phyloP scores from a whole-genome alignment of 148 eudicot genomes.

The Pharnaceum exiguum region DNA sequence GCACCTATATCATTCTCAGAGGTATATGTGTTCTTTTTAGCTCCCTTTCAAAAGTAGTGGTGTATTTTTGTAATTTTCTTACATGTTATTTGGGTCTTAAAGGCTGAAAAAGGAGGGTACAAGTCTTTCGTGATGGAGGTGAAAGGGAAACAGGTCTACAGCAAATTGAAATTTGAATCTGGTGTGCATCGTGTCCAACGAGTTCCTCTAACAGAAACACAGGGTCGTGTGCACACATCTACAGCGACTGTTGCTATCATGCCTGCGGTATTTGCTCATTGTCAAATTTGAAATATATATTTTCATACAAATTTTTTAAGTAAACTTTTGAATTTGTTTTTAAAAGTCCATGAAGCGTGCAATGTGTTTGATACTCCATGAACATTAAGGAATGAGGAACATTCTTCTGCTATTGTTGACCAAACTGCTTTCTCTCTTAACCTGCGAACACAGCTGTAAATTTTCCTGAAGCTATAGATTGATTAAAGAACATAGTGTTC shows the following conservation, averaged over 20 bases:
- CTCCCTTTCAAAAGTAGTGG: neutral
- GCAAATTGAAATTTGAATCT: conserved; percentile 91
- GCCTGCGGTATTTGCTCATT: conserved; percentile 72
- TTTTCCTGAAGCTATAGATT: too few species aligned
- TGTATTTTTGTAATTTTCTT: conserved; percentile 1
- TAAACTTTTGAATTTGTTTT: neutral
- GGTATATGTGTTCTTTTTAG: conserved; percentile 39
- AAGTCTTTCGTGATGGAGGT: conserved; percentile 95
- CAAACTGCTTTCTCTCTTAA: too few species aligned
- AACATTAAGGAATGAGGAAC: too few species aligned
- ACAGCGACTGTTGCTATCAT: conserved; percentile 97
- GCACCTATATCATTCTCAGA: conserved; percentile 69
- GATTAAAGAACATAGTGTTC: too few species aligned
- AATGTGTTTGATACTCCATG: too few species aligned
- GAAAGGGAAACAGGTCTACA: conserved; percentile 86
- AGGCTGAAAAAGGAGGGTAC: conserved; percentile 93
- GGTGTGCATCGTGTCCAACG: conserved; percentile 99
- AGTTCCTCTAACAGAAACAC: conserved; percentile 95
- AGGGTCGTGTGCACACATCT: conserved; percentile 98
- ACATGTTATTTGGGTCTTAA: conserved; percentile 13
- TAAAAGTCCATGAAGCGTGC: neutral
- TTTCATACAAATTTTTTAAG: neutral
- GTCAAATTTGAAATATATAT: neutral
- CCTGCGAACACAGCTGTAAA: too few species aligned
- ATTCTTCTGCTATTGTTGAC: too few species aligned